A percentile compares a stretch with the other conserved stretches of the same genome.
phyloP scores from a whole-genome alignment of 495 filamentous ascomycete genomes.

The Neurospora sp. region DNA sequence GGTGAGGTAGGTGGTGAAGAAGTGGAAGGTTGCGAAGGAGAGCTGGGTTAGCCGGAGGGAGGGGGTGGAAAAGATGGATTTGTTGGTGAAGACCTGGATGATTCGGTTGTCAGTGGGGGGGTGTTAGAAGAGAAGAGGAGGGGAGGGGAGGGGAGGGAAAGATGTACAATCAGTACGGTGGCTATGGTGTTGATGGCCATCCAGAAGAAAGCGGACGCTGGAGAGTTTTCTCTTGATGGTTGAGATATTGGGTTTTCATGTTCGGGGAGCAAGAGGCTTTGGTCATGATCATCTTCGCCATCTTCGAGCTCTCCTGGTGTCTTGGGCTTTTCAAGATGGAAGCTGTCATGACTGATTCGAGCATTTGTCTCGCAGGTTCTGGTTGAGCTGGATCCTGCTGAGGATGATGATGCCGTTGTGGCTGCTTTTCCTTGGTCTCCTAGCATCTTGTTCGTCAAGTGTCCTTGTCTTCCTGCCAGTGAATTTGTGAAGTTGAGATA shows the following conservation, averaged over 20 bases:
- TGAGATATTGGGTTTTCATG: constrained; percentile 1
- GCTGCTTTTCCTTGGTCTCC: neutral
- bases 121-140: neutral
- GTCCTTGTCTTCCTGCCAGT: neutral
- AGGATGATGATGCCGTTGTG: constrained; percentile 27
- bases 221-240: constrained; percentile 13
- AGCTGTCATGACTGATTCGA: constrained; percentile 6
- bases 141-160: neutral
- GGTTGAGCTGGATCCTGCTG: constrained; percentile 16
- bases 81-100: constrained; percentile 65
- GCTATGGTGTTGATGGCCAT: constrained; percentile 49
- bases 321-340: constrained; percentile 12
- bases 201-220: constrained; percentile 37
- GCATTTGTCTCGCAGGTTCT: constrained; percentile 12
- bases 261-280: constrained; percentile 17
- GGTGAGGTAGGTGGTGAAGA: constrained; percentile 57
- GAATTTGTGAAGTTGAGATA: neutral
- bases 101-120: constrained; percentile 4
- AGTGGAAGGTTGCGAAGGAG: constrained; percentile 63
- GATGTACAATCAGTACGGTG: constrained; percentile 49
- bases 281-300: constrained; percentile 25
- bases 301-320: constrained; percentile 17
- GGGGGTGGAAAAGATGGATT: constrained; percentile 59
- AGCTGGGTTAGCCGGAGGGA: constrained; percentile 56
- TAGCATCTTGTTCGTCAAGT: neutral